Base-by-base conservation (phyloP, 352 stramenopile genomes). In the Pythium sukuiense region DNA sequence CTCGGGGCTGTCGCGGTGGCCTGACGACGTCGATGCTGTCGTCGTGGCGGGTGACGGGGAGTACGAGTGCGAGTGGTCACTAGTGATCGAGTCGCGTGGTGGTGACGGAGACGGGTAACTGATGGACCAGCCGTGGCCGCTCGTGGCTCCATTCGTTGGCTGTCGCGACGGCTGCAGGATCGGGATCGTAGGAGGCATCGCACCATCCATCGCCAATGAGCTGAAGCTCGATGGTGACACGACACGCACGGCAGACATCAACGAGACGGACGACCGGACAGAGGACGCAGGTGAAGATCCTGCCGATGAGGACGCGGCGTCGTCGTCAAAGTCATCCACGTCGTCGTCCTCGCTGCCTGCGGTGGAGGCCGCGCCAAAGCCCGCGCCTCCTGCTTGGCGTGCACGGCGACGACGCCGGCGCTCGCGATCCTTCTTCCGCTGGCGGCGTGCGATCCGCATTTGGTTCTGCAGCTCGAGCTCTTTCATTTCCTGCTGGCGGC, bases 81-180 rank as follows among this genome's bases (percentile, higher is more conserved):
- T 32, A 4, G 29, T 18, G 13, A 41, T 54, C 7, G 35, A 18
- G 1, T 67, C 59, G 3, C 65, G 52, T 6, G 58, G 53, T 6
- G 60, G 60, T 1, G 67, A 65, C 3, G 61, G 55, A 16, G 67
- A 39, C 14, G 55, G 46, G 24, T 61, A 52, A 43, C 54, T 64
- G 18, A 73, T 56, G 5, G 58, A 67, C 67, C 67, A 73, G 27
- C 67, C 67, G 61, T 73, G 67, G 14, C 67, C 67, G 30, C 67
- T 73, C 3, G 61, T 67, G 1, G 52, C 32, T 14, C 67, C 67
- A 4, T 39, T 45, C 24, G 65, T 37, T 29, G 67, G 67, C 43
- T 73, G 67, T 11, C 67, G 37, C 0, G 67, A 54, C 18, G 67
- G 67, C 57, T 69, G 61, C 2, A 73, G 32, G 24, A 73, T 73